These are phyloP conservation scores for Aspergillus hancockii DNA, from an alignment of 495 filamentous ascomycete species.

Conservation along the genomic window DNA sequence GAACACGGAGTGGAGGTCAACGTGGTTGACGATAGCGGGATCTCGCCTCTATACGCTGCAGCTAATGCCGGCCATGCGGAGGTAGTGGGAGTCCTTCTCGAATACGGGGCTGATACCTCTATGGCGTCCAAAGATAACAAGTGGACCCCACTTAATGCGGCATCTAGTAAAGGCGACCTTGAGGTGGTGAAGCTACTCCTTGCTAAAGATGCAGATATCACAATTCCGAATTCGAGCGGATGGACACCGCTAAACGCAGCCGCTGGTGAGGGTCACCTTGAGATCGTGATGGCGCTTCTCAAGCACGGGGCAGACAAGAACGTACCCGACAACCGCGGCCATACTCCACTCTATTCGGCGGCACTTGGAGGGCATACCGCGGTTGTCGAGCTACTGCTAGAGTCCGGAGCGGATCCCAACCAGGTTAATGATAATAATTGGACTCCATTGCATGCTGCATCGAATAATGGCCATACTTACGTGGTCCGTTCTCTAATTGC, in stretches of 20 bases:
- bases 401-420: conserved; percentile 7
- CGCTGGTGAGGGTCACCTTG: neutral
- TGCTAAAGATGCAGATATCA: conserved; percentile 13
- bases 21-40: too few relatives aligned
- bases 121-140: too few relatives aligned
- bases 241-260: conserved; percentile 18
- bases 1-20: too few relatives aligned
- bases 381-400: conserved; percentile 16
- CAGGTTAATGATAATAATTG: conserved; percentile 9
- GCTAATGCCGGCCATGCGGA: too few relatives aligned
- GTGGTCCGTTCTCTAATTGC: conserved; percentile 15
- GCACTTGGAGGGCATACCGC: conserved; percentile 14
- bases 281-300: conserved; percentile 7
- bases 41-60: too few relatives aligned
- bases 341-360: conserved; percentile 16
- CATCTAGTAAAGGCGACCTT: neutral
- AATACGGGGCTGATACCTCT: too few relatives aligned
- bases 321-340: neutral
- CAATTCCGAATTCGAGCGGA: conserved; percentile 7
- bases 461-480: conserved; percentile 2
- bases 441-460: conserved; percentile 21
- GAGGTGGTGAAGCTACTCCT: conserved; percentile 15
- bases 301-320: conserved; percentile 12
- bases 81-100: too few relatives aligned
- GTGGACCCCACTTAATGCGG: neutral